phyloP scores from a whole-genome alignment of 805 yeast species.

The Candida germanica region DNA sequence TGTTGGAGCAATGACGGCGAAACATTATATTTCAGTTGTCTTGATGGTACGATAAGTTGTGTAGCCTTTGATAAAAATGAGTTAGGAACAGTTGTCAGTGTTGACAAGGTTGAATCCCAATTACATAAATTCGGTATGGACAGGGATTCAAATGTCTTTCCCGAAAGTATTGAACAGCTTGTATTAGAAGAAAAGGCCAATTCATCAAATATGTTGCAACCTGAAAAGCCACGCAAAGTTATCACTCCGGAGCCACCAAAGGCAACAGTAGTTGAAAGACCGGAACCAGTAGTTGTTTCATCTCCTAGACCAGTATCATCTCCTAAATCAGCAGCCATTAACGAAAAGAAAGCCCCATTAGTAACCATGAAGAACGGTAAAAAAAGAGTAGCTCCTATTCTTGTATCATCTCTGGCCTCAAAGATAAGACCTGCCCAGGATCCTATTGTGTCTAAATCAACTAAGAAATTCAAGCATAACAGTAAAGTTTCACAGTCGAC shows the following conservation, averaged over 20 bases:
- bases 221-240: background rate
- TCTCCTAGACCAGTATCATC: background rate
- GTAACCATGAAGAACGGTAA: slow-evolving; percentile 71
- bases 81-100: slow-evolving; percentile 64
- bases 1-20: slow-evolving; percentile 86
- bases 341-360: slow-evolving; percentile 29
- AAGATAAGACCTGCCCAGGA: slow-evolving; percentile 1
- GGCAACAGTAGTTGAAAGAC: too few species aligned
- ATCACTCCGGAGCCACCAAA: background rate
- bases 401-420: slow-evolving; percentile 45
- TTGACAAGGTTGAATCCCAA: slow-evolving; percentile 59
- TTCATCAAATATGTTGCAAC: background rate
- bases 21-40: slow-evolving; percentile 67
- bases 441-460: slow-evolving; percentile 6
- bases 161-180: slow-evolving; percentile 82
- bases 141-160: slow-evolving; percentile 77
- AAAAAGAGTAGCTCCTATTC: slow-evolving; percentile 69
- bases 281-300: background rate
- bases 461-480: slow-evolving; percentile 20
- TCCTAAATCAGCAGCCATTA: background rate
- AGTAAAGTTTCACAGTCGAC: slow-evolving; percentile 42
- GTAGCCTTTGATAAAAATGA: slow-evolving; percentile 62
- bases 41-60: slow-evolving; percentile 79
- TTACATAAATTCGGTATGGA: slow-evolving; percentile 85
- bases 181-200: slow-evolving; percentile 55